A percentile compares a stretch with the other conserved stretches of the same genome.
These are phyloP conservation scores for Tubosaeta sp. DNA, from an alignment of 768 basidiomycete genomes.

Conservation along the genomic window DNA sequence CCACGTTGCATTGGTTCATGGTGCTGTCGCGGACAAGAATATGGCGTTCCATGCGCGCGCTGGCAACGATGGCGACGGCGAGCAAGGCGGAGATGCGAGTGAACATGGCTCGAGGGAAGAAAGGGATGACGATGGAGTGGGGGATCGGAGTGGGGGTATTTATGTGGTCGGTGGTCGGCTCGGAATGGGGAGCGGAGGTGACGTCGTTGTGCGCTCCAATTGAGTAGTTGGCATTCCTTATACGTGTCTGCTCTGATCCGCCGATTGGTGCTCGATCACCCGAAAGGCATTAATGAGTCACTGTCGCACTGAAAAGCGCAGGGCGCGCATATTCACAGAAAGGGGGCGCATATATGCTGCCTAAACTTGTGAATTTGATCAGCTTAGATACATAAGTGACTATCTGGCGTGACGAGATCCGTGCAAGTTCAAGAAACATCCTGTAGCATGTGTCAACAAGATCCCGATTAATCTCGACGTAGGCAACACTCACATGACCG, in stretches of 20 bases:
- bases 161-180: conserved; percentile 13
- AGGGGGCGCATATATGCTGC: conserved; percentile 2
- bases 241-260: background rate
- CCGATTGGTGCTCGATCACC: background rate
- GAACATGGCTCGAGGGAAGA: conserved; percentile 16
- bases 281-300: background rate
- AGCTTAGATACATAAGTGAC: background rate
- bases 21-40: background rate
- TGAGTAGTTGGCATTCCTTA: conserved; percentile 5
- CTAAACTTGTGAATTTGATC: background rate
- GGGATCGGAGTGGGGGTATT: conserved; percentile 14
- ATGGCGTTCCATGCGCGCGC: conserved; percentile 22
- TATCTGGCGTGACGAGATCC: background rate
- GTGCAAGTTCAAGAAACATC: background rate
- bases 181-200: conserved; percentile 1
- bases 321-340: too few species aligned
- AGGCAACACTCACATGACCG: background rate
- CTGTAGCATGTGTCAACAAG: background rate
- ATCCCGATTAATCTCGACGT: background rate
- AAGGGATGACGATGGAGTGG: background rate
- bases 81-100: conserved; percentile 17
- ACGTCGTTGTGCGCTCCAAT: conserved; percentile 1
- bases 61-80: conserved; percentile 15
- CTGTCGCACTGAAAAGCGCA: too few species aligned
- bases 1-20: conserved; percentile 15